Evolutionary conservation across 2,329 filamentous ascomycete genomes (phyloP), one percentile per base, ranked within the genome.

Genomic region (Trichoderma koningii): DNA sequence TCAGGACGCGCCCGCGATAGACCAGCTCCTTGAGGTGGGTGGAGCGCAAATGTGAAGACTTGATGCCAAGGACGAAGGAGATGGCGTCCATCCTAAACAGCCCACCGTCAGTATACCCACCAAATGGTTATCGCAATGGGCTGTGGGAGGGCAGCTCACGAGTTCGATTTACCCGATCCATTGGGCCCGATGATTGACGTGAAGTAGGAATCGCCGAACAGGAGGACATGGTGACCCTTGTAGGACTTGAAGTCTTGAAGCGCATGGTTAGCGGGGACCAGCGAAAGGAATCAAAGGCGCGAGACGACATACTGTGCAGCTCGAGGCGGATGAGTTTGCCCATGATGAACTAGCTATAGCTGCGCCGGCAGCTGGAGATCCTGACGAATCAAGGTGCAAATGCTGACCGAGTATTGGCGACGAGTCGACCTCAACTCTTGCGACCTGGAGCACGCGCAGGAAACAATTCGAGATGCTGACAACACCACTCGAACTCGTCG

Each of bases 141-240:
- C 19, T 30, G 7, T 23, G 28, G 38, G 51, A 17, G 69, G 63
- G 34, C 28, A 69, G 82, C 88, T 76, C 79, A 94, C 91, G 93
- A 97, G 77, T 99, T 99, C 21, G 95, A 99, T 79, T 99, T 99
- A 69, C 95, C 95, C 42, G 95, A 98, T 82, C 95, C 95, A 93
- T 99, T 99, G 76, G 95, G 95, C 6, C 96, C 95, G 74, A 99
- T 98, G 74, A 99, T 97, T 48, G 95, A 99, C 56, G 95, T 99
- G 78, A 99, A 99, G 79, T 97, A 98, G 2, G 93, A 96, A 81
- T 99, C 94, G 74, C 94, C 94, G 73, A 99, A 97, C 61, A 97
- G 87, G 51, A 99, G 87, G 67, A 87, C 89, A 81, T 99, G 95
- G 73, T 97, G 93, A 66, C 93, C 95, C 78, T 97, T 97, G 83